Percentiles rank a stretch among this genome's conserved stretches.
phyloP scores from a whole-genome alignment of 129 eudicot genomes.

The Lactuca sativa region DNA sequence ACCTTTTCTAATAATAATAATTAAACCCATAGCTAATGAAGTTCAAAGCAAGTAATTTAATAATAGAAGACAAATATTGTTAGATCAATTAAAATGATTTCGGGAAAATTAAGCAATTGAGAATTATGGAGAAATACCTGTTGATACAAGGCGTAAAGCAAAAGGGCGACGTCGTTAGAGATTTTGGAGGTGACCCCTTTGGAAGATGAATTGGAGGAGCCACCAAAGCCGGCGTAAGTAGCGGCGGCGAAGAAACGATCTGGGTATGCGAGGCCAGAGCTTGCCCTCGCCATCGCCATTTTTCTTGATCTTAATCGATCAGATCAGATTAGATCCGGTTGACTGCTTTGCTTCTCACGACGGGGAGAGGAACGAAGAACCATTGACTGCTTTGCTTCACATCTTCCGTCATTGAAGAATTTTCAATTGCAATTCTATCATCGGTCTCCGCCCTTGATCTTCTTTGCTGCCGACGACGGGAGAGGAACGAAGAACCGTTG shows the following conservation, averaged over 20 bases:
- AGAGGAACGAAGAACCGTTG: too few species aligned
- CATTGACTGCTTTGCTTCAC: too few species aligned
- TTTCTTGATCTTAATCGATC: not conserved
- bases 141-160: constrained; percentile 86
- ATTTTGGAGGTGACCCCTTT: constrained; percentile 73
- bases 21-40: constrained; percentile 21
- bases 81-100: constrained; percentile 10
- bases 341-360: too few species aligned
- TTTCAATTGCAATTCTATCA: too few species aligned
- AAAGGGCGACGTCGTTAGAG: constrained; percentile 71
- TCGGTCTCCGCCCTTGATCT: too few species aligned
- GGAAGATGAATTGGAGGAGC: constrained; percentile 58
- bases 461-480: too few species aligned
- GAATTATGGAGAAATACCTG: constrained; percentile 49
- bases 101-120: not conserved
- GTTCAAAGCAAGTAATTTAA: not conserved
- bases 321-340: constrained; percentile 32
- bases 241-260: constrained; percentile 97
- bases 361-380: too few species aligned
- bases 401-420: too few species aligned
- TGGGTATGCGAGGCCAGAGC: constrained; percentile 90
- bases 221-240: constrained; percentile 79
- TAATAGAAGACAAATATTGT: not conserved
- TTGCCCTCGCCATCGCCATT: constrained; percentile 72
- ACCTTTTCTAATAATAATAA: not conserved